A percentile compares a stretch with the other conserved stretches of the same genome.
These are phyloP conservation scores for Claviceps digitariae DNA, from an alignment of 2,329 filamentous ascomycete species.

Conservation along the genomic window DNA sequence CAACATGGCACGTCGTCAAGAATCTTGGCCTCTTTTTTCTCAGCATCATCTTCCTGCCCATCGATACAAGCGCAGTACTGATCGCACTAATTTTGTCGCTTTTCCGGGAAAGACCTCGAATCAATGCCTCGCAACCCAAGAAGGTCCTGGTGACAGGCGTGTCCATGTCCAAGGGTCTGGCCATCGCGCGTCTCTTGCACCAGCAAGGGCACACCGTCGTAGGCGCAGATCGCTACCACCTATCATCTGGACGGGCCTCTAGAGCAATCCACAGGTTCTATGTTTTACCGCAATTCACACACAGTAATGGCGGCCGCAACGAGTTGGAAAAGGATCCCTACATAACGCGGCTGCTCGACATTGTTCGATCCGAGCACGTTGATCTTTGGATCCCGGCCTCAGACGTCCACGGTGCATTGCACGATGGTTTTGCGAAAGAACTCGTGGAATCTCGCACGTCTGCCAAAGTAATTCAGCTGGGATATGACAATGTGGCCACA, in stretches of 20 bases:
- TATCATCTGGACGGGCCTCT: constrained; percentile 45
- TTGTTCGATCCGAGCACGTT: constrained; percentile 46
- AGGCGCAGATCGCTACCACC: constrained; percentile 49
- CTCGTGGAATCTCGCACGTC: constrained; percentile 40
- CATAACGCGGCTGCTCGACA: constrained; percentile 38
- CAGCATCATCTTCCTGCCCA: constrained; percentile 29
- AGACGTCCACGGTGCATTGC: constrained; percentile 48
- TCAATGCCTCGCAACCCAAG: constrained; percentile 4
- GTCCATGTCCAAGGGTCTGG: constrained; percentile 57
- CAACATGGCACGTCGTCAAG: constrained; percentile 11
- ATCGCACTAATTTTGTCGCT: neutral
- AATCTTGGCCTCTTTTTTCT: constrained; percentile 14
- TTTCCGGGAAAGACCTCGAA: constrained; percentile 3
- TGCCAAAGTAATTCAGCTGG: constrained; percentile 53
- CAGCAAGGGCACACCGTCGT: constrained; percentile 54
- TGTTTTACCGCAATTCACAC: constrained; percentile 19
- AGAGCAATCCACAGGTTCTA: constrained; percentile 41
- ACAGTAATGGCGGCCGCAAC: neutral
- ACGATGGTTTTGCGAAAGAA: constrained; percentile 53
- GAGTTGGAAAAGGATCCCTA: constrained; percentile 30
- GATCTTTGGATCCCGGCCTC: constrained; percentile 66
- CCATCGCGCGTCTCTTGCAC: constrained; percentile 51
- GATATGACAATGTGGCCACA: constrained; percentile 36
- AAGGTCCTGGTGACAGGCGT: constrained; percentile 60
- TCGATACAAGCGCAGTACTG: constrained; percentile 31